Conservation (phyloP, 2,329 filamentous ascomycete species). For the Pseudocercospora fijiensis region DNA sequence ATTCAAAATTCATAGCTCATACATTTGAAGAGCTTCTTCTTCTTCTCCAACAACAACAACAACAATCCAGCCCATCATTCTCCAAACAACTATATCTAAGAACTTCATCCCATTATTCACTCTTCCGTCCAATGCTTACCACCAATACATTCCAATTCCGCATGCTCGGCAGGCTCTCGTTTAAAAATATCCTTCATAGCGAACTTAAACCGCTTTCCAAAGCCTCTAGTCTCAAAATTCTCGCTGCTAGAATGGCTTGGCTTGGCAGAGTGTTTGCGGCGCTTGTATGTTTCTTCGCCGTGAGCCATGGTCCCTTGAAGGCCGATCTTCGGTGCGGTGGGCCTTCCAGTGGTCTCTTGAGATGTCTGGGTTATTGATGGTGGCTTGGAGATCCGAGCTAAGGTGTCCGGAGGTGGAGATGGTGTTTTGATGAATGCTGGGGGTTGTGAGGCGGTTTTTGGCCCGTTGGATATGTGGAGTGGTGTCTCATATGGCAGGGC, state of each 20-base stretch:
- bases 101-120: too few species aligned
- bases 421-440: constrained; percentile 16
- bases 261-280: neutral
- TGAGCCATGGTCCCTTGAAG: neutral
- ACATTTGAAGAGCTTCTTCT: neutral
- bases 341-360: neutral
- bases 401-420: constrained; percentile 23
- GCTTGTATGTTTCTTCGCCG: neutral
- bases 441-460: constrained; percentile 12
- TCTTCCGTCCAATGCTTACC: constrained; percentile 38
- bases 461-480: constrained; percentile 8
- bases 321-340: neutral
- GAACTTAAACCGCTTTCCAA: constrained; percentile 28
- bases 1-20: neutral
- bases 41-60: too few species aligned
- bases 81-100: too few species aligned
- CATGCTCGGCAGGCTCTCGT: constrained; percentile 29
- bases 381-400: constrained; percentile 4
- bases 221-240: neutral
- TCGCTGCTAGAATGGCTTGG: neutral
- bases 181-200: constrained; percentile 34
- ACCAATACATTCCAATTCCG: constrained; percentile 27
- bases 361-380: neutral
- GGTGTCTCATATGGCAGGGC: constrained; percentile 22
- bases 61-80: neutral